A percentile compares a stretch with the other conserved stretches of the same genome.
Evolutionary conservation across 1,139 yeast species (phyloP).

Genomic region (Nematodospora anomalae): DNA sequence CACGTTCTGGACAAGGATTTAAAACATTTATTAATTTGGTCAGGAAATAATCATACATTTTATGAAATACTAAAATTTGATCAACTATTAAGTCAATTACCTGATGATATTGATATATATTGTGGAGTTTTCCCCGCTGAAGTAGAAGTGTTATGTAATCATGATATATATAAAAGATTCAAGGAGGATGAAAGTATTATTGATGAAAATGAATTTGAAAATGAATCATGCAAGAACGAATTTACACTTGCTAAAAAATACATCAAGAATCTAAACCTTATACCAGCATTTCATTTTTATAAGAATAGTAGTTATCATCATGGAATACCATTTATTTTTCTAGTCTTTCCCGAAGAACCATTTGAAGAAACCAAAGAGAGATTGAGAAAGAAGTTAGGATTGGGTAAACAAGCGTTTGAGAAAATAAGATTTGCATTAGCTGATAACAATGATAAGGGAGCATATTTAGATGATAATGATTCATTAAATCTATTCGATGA

Average conservation of each 20-base stretch:
- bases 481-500: constrained; percentile 56
- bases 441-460: constrained; percentile 41
- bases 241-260: constrained; percentile 27
- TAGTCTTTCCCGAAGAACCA: constrained; percentile 62
- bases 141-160: constrained; percentile 37
- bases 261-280: constrained; percentile 42
- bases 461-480: constrained; percentile 55
- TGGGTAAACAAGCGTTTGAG: constrained; percentile 77
- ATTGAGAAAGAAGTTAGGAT: constrained; percentile 65
- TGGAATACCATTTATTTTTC: constrained; percentile 85
- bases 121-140: constrained; percentile 49
- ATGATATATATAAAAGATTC: constrained; percentile 39
- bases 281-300: constrained; percentile 68
- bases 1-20: constrained; percentile 51
- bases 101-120: constrained; percentile 38
- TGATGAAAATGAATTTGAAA: constrained; percentile 17
- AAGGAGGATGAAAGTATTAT: constrained; percentile 15
- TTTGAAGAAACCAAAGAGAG: constrained; percentile 67
- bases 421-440: constrained; percentile 68
- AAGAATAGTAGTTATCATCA: constrained; percentile 71
- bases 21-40: constrained; percentile 59
- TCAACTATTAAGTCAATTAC: constrained; percentile 33
- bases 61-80: constrained; percentile 40
- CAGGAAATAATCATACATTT: constrained; percentile 46
- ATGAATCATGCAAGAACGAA: constrained; percentile 29